phyloP scores from a whole-genome alignment of 768 basidiomycete genomes.

The Lentinula lateritia region DNA sequence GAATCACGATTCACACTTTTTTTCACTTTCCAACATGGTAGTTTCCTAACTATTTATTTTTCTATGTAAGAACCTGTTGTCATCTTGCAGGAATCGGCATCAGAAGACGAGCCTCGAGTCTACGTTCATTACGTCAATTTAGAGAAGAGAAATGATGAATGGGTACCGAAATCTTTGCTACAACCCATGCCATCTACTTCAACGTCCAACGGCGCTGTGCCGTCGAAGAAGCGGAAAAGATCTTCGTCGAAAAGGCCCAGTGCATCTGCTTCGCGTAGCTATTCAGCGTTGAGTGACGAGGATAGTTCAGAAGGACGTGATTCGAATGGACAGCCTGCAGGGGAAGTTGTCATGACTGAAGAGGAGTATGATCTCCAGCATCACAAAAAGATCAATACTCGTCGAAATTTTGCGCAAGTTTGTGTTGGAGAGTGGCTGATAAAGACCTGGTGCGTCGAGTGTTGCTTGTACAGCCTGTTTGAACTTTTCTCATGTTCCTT shows the following conservation, averaged over 20 bases:
- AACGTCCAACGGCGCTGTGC: conserved; percentile 13
- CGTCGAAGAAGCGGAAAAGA: conserved; percentile 17
- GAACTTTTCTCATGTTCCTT: neutral
- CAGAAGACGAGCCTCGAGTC: conserved; percentile 30
- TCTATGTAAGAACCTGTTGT: conserved; percentile 38
- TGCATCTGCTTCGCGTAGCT: neutral
- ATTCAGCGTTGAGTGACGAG: conserved; percentile 9
- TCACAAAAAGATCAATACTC: conserved; percentile 60
- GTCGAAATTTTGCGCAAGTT: conserved; percentile 84
- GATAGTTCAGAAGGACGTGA: conserved; percentile 8
- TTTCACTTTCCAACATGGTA: neutral
- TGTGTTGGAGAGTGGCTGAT: conserved; percentile 84
- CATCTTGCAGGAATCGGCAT: conserved; percentile 42
- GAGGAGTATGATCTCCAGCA: conserved; percentile 67
- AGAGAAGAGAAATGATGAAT: conserved; percentile 74
- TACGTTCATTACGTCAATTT: conserved; percentile 70
- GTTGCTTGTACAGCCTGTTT: neutral
- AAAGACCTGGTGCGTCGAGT: conserved; percentile 69
- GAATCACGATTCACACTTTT: neutral
- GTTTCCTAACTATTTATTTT: conserved; percentile 8
- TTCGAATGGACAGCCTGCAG: conserved; percentile 9
- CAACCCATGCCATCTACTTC: conserved; percentile 18
- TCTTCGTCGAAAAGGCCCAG: neutral
- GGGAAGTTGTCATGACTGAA: conserved; percentile 47
- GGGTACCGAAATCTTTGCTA: conserved; percentile 49